These are phyloP conservation scores for Beauveria rudraprayagi DNA, from an alignment of 2,329 filamentous ascomycete genomes.

Conservation along the genomic window DNA sequence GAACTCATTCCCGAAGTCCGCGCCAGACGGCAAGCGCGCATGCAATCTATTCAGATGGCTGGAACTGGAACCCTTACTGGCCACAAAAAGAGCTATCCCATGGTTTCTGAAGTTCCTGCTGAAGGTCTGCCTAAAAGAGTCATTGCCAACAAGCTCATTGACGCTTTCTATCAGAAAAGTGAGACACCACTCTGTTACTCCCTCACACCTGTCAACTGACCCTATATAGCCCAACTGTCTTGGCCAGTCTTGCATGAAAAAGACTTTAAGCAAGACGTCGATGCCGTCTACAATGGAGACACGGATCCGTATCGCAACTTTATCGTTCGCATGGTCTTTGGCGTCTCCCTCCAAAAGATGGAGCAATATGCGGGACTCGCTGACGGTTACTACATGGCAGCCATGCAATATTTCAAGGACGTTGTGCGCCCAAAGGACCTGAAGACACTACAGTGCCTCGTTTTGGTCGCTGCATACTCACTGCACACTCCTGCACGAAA, in stretches of 20 bases:
- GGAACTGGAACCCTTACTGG: slow-evolving; percentile 37
- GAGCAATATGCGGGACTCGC: slow-evolving; percentile 89
- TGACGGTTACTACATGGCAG: slow-evolving; percentile 89
- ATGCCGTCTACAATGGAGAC: slow-evolving; percentile 71
- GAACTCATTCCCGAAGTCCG: slow-evolving; percentile 76
- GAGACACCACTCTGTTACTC: slow-evolving; percentile 18
- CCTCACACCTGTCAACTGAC: slow-evolving; percentile 12
- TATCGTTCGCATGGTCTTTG: slow-evolving; percentile 81
- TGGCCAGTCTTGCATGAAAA: slow-evolving; percentile 82
- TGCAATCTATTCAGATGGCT: slow-evolving; percentile 52
- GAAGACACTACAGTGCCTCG: slow-evolving; percentile 81
- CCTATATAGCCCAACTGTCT: slow-evolving; percentile 66
- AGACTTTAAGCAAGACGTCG: slow-evolving; percentile 64
- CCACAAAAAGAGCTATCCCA: slow-evolving; percentile 80
- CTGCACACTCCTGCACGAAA: slow-evolving; percentile 85
- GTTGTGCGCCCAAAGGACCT: slow-evolving; percentile 84
- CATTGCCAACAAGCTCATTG: slow-evolving; percentile 69
- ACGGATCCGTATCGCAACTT: slow-evolving; percentile 80
- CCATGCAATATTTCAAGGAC: slow-evolving; percentile 74
- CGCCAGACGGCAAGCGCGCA: slow-evolving; percentile 45
- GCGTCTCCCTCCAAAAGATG: slow-evolving; percentile 89
- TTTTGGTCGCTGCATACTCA: slow-evolving; percentile 84
- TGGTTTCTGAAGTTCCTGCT: slow-evolving; percentile 79
- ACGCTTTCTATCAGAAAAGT: slow-evolving; percentile 83
- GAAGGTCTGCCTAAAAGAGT: slow-evolving; percentile 63